Conservation (phyloP, 306 rosid species). For the Geum urbanum region DNA sequence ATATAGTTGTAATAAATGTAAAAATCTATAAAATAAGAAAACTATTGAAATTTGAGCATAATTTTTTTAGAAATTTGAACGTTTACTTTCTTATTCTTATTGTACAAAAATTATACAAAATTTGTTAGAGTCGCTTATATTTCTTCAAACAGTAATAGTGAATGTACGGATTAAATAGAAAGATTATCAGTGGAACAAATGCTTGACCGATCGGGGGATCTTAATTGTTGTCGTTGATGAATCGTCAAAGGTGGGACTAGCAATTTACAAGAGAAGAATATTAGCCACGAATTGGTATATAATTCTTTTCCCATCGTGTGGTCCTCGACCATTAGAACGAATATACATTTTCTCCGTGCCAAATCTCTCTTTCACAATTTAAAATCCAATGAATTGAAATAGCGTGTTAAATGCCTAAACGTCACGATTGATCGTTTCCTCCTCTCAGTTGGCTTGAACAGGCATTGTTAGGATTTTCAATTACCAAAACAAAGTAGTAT, state of each 20-base stretch:
- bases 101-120: no score
- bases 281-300: background rate
- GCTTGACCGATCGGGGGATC: background rate
- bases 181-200: background rate
- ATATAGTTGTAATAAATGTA: no score
- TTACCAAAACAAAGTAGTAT: background rate
- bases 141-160: no score
- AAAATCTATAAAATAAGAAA: no score
- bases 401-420: no score
- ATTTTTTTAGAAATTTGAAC: no score
- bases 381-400: background rate
- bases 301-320: background rate
- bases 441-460: background rate
- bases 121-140: no score
- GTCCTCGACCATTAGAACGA: background rate
- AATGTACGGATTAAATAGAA: no score
- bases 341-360: background rate
- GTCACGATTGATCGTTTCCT: background rate
- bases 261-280: background rate
- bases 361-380: background rate
- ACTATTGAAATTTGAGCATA: no score
- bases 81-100: no score
- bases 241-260: no score
- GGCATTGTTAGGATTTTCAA: background rate
- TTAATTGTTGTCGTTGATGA: background rate